Evolutionary conservation across 306 rosid species (phyloP), one percentile per base, ranked within the genome.

Genomic region (Dryas octopetala): DNA sequence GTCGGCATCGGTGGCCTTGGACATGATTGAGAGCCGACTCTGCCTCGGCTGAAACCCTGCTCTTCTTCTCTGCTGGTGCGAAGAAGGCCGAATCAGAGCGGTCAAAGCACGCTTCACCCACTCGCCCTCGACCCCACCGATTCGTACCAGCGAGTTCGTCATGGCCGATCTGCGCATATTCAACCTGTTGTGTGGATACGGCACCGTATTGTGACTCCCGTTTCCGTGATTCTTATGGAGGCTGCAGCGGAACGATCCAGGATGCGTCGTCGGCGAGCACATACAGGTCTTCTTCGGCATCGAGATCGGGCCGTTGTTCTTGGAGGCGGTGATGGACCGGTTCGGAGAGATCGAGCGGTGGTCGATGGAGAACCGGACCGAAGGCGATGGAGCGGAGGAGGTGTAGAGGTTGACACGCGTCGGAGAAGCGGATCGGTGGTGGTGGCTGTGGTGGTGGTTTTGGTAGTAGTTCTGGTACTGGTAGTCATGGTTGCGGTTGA

Each of bases 91-190:
- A 76, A 96, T 96, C 79, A 92, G 73, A 1, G 99, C 91, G 0
- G 99, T 89, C 19, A 96, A 63, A 6, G 98, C 98, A 28, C 99
- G 65, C 70, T 89, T 92, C 45, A 96, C 98, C 98, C 93, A 87
- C 80, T 96, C 99, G 0, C 99, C 99, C 53, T 96, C 99, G 1
- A 96, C 99, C 0, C 98, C 90, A 41, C 98, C 92, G 71, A 96
- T 96, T 26, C 99, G 82, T 0, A 96, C 98, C 43, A 96, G 66
- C 46, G 99, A 96, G 73, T 96, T 96, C 77, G 85, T 93, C 99
- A 96, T 96, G 2, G 99, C 99, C 16, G 99, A 96, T 82, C 97
- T 89, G 26, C 91, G 93, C 99, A 92, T 96, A 61, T 96, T 92
- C 8, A 90, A 83, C 11, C 96, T 84, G 13, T 71, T 83, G 0